Evolutionary conservation across 495 filamentous ascomycete species (phyloP).

Genomic region (Tetracladium setigerum): DNA sequence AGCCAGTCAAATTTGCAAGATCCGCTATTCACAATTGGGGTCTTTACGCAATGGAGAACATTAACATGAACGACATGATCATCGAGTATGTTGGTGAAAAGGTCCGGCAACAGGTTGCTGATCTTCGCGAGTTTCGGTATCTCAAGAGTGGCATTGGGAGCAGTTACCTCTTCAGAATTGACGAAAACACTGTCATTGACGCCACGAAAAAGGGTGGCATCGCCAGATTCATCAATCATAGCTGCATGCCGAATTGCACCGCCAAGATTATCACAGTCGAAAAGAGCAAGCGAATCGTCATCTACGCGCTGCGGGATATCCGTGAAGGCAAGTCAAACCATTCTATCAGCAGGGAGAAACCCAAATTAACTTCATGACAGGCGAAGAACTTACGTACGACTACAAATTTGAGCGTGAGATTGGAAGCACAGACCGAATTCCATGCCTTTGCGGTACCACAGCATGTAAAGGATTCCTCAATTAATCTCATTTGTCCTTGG

Average conservation of each 20-base stretch:
- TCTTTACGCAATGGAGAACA: conserved; percentile 94
- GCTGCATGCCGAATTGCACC: conserved; percentile 96
- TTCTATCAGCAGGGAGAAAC: not conserved
- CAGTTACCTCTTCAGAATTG: conserved; percentile 96
- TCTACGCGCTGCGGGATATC: conserved; percentile 94
- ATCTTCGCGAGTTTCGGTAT: conserved; percentile 86
- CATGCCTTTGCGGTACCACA: conserved; percentile 90
- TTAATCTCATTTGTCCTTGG: conserved; percentile 37
- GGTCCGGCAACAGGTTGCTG: conserved; percentile 90
- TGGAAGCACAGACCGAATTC: conserved; percentile 88
- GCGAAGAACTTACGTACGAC: conserved; percentile 98
- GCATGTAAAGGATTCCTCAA: conserved; percentile 99
- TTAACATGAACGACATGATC: conserved; percentile 97
- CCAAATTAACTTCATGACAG: conserved; percentile 49
- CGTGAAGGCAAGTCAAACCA: conserved; percentile 65
- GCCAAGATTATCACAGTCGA: conserved; percentile 99
- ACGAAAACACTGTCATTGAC: conserved; percentile 95
- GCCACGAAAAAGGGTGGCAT: conserved; percentile 98
- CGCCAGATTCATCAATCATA: conserved; percentile 98
- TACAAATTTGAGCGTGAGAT: conserved; percentile 99
- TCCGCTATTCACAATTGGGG: conserved; percentile 99
- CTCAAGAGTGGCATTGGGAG: conserved; percentile 94
- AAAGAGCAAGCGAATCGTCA: conserved; percentile 97
- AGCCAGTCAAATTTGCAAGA: conserved; percentile 94
- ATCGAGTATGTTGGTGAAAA: conserved; percentile 99